These are phyloP conservation scores for Paecilomyces dactylethromorphus DNA, from an alignment of 2,329 filamentous ascomycete species.

Conservation along the genomic window DNA sequence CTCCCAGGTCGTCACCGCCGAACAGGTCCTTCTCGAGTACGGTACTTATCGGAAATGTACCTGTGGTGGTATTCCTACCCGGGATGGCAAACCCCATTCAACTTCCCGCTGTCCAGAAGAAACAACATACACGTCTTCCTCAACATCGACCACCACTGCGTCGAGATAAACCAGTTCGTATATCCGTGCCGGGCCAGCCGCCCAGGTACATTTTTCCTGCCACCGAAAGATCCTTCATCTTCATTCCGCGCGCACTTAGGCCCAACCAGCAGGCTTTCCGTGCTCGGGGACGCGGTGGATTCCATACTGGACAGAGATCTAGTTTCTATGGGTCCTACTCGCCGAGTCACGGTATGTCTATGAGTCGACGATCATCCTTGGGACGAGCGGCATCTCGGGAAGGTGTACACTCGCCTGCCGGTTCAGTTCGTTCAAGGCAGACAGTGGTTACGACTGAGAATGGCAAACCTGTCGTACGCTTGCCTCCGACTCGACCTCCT, in stretches of 20 bases:
- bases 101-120: slow-evolving; percentile 72
- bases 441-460: slow-evolving; percentile 54
- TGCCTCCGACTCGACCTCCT: slow-evolving; percentile 51
- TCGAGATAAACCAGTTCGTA: slow-evolving; percentile 91
- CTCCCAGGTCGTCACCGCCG: slow-evolving; percentile 57
- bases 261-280: slow-evolving; percentile 80
- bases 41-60: slow-evolving; percentile 74
- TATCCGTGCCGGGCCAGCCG: slow-evolving; percentile 73
- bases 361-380: slow-evolving; percentile 80
- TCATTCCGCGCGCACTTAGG: slow-evolving; percentile 87
- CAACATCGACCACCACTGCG: slow-evolving; percentile 90
- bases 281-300: slow-evolving; percentile 60
- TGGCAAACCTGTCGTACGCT: slow-evolving; percentile 68
- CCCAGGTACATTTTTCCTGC: slow-evolving; percentile 90
- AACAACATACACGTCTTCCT: slow-evolving; percentile 87
- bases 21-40: slow-evolving; percentile 78
- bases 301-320: slow-evolving; percentile 67
- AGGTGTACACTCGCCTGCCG: slow-evolving; percentile 71
- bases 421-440: slow-evolving; percentile 66
- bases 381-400: slow-evolving; percentile 64
- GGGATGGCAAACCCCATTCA: slow-evolving; percentile 64
- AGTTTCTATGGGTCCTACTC: slow-evolving; percentile 66
- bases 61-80: slow-evolving; percentile 74
- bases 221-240: slow-evolving; percentile 88
- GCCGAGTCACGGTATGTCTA: slow-evolving; percentile 80